Percentiles rank a stretch among this genome's conserved stretches.
Evolutionary conservation across 2,329 filamentous ascomycete species (phyloP).

Genomic region (Neocucurbitaria cava): DNA sequence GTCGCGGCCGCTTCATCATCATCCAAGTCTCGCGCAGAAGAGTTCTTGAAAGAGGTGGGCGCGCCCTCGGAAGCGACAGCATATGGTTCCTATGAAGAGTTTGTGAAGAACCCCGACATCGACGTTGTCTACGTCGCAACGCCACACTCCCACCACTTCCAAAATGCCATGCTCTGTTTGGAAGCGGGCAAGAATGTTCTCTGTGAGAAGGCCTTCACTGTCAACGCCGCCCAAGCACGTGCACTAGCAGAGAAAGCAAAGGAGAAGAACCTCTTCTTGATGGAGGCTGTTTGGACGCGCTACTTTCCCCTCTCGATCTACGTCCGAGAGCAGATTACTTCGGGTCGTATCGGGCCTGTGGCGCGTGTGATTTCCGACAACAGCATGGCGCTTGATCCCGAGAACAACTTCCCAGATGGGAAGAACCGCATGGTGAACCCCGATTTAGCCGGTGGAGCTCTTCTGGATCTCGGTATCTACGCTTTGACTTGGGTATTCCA

Average conservation of each 20-base stretch:
- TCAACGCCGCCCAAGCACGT: constrained; percentile 78
- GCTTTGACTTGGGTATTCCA: constrained; percentile 91
- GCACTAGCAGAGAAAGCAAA: constrained; percentile 75
- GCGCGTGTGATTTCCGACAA: constrained; percentile 64
- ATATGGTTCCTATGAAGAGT: constrained; percentile 82
- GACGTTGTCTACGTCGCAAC: constrained; percentile 91
- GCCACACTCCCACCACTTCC: constrained; percentile 91
- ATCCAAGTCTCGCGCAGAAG: constrained; percentile 70
- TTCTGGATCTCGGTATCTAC: constrained; percentile 89
- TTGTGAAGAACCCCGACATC: constrained; percentile 78
- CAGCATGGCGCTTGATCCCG: constrained; percentile 66
- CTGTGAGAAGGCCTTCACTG: constrained; percentile 90
- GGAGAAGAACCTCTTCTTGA: constrained; percentile 65
- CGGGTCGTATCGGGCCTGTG: constrained; percentile 62
- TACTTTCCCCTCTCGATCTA: constrained; percentile 86
- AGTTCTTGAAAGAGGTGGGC: constrained; percentile 75
- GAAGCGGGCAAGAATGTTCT: constrained; percentile 86
- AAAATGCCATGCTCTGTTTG: constrained; percentile 85
- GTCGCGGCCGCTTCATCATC: constrained; percentile 82
- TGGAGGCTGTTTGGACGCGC: constrained; percentile 81
- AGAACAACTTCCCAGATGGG: constrained; percentile 59
- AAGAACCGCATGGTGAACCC: constrained; percentile 81
- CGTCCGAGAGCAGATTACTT: constrained; percentile 69
- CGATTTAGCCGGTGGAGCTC: constrained; percentile 80
- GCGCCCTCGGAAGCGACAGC: constrained; percentile 72